These are phyloP conservation scores for Dactylis glomerata DNA, from an alignment of 176 grass and related monocot species.

Conservation along the genomic window DNA sequence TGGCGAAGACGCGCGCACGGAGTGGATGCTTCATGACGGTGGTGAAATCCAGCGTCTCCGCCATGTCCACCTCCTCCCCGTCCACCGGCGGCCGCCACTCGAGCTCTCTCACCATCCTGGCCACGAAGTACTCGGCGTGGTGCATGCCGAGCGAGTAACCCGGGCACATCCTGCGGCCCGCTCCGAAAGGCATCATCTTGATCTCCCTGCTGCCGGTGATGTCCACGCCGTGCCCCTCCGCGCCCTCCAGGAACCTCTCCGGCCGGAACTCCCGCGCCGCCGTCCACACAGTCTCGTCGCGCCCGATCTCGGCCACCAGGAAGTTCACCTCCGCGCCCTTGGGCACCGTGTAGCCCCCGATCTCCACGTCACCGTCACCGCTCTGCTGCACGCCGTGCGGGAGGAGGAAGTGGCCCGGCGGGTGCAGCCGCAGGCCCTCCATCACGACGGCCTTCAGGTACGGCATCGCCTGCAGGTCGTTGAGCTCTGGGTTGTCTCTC, in stretches of 20 bases:
- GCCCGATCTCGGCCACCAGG: conserved; percentile 27
- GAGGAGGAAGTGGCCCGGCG: conserved; percentile 52
- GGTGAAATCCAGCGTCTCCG: conserved; percentile 34
- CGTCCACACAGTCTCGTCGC: conserved; percentile 45
- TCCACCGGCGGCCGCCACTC: neutral
- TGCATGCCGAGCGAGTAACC: conserved; percentile 27
- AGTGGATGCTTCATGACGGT: conserved; percentile 42
- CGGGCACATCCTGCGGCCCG: conserved; percentile 56
- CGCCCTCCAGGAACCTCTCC: conserved; percentile 56
- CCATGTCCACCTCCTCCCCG: neutral
- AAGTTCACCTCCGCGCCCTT: conserved; percentile 50
- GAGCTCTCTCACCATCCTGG: neutral
- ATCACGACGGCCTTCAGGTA: conserved; percentile 60
- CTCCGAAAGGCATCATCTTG: conserved; percentile 80
- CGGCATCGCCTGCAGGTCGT: conserved; percentile 38
- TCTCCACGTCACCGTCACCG: neutral
- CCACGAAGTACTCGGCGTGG: conserved; percentile 49
- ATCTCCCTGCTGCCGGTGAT: conserved; percentile 51
- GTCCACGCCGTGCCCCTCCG: conserved; percentile 36
- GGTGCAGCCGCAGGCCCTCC: conserved; percentile 61
- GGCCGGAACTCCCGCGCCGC: conserved; percentile 51
- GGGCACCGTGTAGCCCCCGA: conserved; percentile 44
- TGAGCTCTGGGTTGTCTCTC: neutral
- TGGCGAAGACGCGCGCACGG: conserved; percentile 19
- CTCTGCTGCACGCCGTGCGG: conserved; percentile 35